Evolutionary conservation across 192 early-diverging fungal species (phyloP).

Genomic region (Backusella morwellensis): DNA sequence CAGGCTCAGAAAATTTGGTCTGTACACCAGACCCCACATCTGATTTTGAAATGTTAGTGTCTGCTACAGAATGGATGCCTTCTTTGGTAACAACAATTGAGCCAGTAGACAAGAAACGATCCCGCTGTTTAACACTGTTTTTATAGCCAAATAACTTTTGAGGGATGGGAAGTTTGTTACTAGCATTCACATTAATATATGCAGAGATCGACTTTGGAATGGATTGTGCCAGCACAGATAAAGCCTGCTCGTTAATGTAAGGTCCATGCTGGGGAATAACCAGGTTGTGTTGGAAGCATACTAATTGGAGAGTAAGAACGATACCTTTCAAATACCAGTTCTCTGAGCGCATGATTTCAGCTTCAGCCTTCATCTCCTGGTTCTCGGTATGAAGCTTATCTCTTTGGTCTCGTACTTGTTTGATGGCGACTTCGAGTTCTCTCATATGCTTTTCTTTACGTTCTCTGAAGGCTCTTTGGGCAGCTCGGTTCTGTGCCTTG

Average conservation of each 20-base stretch:
- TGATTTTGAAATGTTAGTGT: background rate
- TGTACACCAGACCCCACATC: conserved; percentile 1
- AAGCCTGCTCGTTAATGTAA: conserved; percentile 27
- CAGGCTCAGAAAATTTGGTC: background rate
- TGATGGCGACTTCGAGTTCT: conserved; percentile 71
- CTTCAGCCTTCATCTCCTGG: conserved; percentile 40
- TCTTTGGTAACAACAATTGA: conserved; percentile 11
- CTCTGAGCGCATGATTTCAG: conserved; percentile 43
- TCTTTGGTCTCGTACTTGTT: conserved; percentile 59
- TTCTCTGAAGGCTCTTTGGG: conserved; percentile 86
- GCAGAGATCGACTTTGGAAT: conserved; percentile 23
- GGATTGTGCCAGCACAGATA: conserved; percentile 19
- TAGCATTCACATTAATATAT: conserved; percentile 31
- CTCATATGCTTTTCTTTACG: conserved; percentile 77
- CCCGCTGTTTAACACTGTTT: conserved; percentile 17
- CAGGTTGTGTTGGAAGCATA: conserved; percentile 28
- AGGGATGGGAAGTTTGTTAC: conserved; percentile 25
- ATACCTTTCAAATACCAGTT: conserved; percentile 51
- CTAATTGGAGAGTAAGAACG: conserved; percentile 39
- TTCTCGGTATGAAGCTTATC: conserved; percentile 44
- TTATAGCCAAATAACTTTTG: conserved; percentile 17
- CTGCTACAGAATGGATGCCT: conserved; percentile 1
- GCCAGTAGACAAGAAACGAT: conserved; percentile 10
- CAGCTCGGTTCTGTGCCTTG: conserved; percentile 84
- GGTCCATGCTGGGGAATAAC: conserved; percentile 34